Conservation (phyloP, 1,139 yeast genomes). For the Zygoascus hellenicus region DNA sequence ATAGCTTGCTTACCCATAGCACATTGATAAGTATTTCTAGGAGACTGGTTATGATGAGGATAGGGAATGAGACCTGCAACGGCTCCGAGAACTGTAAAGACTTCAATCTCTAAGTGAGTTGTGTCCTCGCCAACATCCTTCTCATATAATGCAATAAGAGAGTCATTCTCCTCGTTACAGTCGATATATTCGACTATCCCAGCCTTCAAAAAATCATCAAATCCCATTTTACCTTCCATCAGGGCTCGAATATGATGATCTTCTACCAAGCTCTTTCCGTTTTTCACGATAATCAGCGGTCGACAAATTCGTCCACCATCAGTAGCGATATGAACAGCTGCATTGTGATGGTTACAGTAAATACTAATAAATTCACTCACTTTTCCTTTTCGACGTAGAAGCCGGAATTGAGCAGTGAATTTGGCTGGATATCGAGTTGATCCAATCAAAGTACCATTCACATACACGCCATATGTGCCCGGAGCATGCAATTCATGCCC, state of each 20-base stretch:
- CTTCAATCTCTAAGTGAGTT: constrained; percentile 94
- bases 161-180: constrained; percentile 96
- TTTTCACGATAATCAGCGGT: constrained; percentile 81
- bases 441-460: constrained; percentile 93
- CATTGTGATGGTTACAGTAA: constrained; percentile 82
- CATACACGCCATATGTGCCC: constrained; percentile 76
- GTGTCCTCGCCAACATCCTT: constrained; percentile 48
- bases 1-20: constrained; percentile 99
- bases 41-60: constrained; percentile 98
- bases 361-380: constrained; percentile 88
- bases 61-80: constrained; percentile 99
- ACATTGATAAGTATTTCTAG: constrained; percentile 97
- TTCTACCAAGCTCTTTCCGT: constrained; percentile 63
- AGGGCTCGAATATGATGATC: constrained; percentile 60
- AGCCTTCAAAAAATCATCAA: constrained; percentile 78
- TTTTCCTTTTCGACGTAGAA: constrained; percentile 75
- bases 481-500: constrained; percentile 74
- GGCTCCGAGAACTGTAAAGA: constrained; percentile 94
- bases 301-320: constrained; percentile 99
- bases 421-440: constrained; percentile 78
- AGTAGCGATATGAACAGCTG: constrained; percentile 94
- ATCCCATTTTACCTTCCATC: constrained; percentile 64
- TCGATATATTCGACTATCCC: constrained; percentile 95
- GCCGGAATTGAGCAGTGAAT: constrained; percentile 74
- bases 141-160: constrained; percentile 88